Conservation (phyloP, 768 basidiomycete genomes). For the Hygrocybe punicea region DNA sequence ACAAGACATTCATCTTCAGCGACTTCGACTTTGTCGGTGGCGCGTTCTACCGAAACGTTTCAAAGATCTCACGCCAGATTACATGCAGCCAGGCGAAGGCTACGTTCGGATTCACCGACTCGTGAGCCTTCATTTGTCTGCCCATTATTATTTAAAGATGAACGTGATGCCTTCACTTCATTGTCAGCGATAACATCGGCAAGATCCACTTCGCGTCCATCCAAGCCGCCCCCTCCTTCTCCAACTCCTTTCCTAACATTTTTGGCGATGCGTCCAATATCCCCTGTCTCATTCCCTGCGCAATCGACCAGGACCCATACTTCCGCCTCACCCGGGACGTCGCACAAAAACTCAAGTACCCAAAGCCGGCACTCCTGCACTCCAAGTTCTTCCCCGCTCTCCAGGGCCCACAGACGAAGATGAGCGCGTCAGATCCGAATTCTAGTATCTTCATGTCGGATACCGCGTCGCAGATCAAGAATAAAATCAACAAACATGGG, state of each 20-base stretch:
- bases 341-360: conserved; percentile 90
- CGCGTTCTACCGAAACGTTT: conserved; percentile 90
- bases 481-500: conserved; percentile 93
- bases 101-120: conserved; percentile 95
- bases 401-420: conserved; percentile 97
- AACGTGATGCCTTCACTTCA: background rate
- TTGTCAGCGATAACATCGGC: conserved; percentile 88
- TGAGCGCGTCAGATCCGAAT: conserved; percentile 94
- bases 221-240: conserved; percentile 95
- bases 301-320: conserved; percentile 97
- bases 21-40: conserved; percentile 89
- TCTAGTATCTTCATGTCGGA: conserved; percentile 97
- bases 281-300: conserved; percentile 94
- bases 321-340: conserved; percentile 98
- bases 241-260: conserved; percentile 97
- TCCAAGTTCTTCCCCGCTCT: conserved; percentile 98
- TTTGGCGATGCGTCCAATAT: conserved; percentile 80
- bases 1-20: conserved; percentile 97
- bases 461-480: conserved; percentile 89
- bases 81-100: conserved; percentile 92
- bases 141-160: background rate
- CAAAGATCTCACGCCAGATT: conserved; percentile 88
- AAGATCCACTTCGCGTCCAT: conserved; percentile 95
- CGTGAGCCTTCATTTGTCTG: conserved; percentile 53
- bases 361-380: conserved; percentile 89